Evolutionary conservation across 495 filamentous ascomycete genomes (phyloP).

Genomic region (Penicillium cataractarum): DNA sequence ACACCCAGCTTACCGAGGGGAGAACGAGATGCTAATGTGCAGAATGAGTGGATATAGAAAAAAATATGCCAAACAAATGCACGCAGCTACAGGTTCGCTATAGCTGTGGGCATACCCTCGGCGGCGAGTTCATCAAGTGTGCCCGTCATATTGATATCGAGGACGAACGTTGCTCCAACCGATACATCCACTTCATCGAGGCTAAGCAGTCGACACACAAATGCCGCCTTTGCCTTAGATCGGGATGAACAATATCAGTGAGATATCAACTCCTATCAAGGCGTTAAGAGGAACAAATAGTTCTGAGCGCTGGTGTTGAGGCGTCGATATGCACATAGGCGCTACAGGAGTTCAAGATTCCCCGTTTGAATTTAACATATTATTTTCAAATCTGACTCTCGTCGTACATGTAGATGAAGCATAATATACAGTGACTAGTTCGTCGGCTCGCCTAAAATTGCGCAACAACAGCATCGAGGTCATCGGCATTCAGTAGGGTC

Average conservation of each 20-base stretch:
- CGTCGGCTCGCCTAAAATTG: slow-evolving; percentile 30
- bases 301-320: background rate
- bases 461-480: slow-evolving; percentile 59
- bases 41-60: background rate
- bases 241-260: background rate
- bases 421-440: background rate
- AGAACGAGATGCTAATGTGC: background rate
- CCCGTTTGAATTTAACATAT: background rate
- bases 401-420: background rate
- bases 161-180: slow-evolving; percentile 22
- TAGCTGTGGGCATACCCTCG: slow-evolving; percentile 22
- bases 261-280: background rate
- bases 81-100: slow-evolving; percentile 26
- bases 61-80: slow-evolving; percentile 11
- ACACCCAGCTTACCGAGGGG: background rate
- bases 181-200: slow-evolving; percentile 15
- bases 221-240: slow-evolving; percentile 23
- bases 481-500: slow-evolving; percentile 77
- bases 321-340: background rate
- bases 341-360: background rate
- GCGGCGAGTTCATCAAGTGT: slow-evolving; percentile 31
- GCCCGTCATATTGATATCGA: slow-evolving; percentile 16
- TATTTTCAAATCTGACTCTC: background rate
- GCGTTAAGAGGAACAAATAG: background rate
- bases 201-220: slow-evolving; percentile 25